A percentile compares a stretch with the other conserved stretches of the same genome.
Evolutionary conservation across 148 eudicot genomes (phyloP).

Genomic region (Camellia granthamiana): DNA sequence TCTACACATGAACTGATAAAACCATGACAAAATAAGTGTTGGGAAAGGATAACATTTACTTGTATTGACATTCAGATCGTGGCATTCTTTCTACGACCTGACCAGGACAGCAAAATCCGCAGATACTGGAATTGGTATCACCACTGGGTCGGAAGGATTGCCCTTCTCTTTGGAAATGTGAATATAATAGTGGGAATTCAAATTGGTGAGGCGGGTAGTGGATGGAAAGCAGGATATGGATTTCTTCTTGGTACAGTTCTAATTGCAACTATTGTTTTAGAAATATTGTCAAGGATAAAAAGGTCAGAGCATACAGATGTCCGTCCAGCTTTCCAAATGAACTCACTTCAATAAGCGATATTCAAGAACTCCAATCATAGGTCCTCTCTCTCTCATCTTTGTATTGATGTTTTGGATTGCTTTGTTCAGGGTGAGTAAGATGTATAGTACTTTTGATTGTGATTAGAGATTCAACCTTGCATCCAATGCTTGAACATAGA

Average conservation of each 20-base stretch:
- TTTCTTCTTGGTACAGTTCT: constrained; percentile 53
- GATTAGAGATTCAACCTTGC: too few species aligned
- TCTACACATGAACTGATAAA: too few species aligned
- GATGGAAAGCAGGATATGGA: constrained; percentile 92
- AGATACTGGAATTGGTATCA: constrained; percentile 80
- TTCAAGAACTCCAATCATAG: not conserved
- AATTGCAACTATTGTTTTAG: constrained; percentile 50
- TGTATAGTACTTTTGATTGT: too few species aligned
- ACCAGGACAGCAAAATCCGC: constrained; percentile 65
- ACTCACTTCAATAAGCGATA: constrained; percentile 19
- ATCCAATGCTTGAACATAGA: too few species aligned
- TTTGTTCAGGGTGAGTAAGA: too few species aligned
- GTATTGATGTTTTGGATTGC: too few species aligned
- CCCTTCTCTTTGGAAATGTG: constrained; percentile 76
- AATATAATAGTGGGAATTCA: constrained; percentile 79
- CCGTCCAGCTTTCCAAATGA: constrained; percentile 59
- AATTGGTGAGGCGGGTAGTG: constrained; percentile 54
- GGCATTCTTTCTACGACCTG: constrained; percentile 81
- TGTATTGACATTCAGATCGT: constrained; percentile 38
- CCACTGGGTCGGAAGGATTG: constrained; percentile 62
- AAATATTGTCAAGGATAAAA: constrained; percentile 54
- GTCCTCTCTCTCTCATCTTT: too few species aligned
- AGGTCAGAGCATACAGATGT: constrained; percentile 32
- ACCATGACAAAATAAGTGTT: not conserved
- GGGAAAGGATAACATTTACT: not conserved